Conservation (phyloP, 305 asterid genomes). For the Coffea humblotiana region DNA sequence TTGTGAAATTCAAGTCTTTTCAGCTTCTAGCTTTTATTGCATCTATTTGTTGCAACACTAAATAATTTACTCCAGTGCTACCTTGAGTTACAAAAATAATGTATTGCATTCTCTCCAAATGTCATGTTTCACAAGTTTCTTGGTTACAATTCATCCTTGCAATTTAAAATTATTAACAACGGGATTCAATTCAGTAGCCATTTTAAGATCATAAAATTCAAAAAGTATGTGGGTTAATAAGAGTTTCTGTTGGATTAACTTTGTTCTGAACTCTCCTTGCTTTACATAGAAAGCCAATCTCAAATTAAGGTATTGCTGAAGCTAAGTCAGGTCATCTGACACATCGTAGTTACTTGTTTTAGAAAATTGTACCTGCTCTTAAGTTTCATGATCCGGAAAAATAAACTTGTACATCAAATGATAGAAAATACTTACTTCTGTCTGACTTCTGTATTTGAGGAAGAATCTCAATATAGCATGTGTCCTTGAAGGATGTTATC, state of each 20-base stretch:
- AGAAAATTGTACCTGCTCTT: neutral
- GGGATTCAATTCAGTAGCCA: neutral
- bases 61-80: neutral
- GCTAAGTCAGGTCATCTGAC: neutral
- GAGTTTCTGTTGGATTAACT: neutral
- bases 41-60: neutral
- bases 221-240: neutral
- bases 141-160: neutral
- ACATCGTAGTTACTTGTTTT: neutral
- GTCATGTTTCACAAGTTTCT: neutral
- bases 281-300: neutral
- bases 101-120: neutral
- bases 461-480: conserved; percentile 92
- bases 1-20: neutral
- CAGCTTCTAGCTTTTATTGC: neutral
- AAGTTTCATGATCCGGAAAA: neutral
- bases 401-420: neutral
- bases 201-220: neutral
- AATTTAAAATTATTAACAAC: neutral
- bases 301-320: neutral
- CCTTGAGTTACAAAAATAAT: neutral
- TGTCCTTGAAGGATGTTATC: conserved; percentile 86
- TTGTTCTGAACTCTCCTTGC: neutral
- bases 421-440: conserved; percentile 51
- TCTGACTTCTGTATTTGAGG: conserved; percentile 70